phyloP scores from a whole-genome alignment of 805 yeast species.

The Cyberlindnera japonica region DNA sequence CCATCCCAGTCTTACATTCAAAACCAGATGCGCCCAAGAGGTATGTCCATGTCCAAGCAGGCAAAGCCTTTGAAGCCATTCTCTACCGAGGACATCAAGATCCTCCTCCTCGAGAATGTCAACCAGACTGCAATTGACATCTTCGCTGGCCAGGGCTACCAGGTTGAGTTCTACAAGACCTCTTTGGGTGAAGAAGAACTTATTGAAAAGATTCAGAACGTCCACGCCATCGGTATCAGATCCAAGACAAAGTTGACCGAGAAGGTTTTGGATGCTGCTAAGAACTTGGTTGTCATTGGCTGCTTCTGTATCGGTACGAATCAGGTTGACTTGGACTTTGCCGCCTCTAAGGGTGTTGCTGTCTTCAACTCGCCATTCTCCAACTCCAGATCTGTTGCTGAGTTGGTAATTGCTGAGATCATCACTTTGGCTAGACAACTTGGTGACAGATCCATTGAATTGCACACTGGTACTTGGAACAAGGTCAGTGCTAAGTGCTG shows the following conservation, averaged over 20 bases:
- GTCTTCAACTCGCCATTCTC: slow-evolving; percentile 99
- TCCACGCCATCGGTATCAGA: slow-evolving; percentile 97
- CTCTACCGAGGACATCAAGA: slow-evolving; percentile 91
- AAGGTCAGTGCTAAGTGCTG: slow-evolving; percentile 93
- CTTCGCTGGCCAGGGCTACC: slow-evolving; percentile 88
- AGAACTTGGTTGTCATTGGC: slow-evolving; percentile 85
- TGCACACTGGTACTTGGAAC: slow-evolving; percentile 98
- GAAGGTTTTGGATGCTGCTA: slow-evolving; percentile 77
- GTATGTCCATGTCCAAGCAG: slow-evolving; percentile 42
- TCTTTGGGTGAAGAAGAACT: slow-evolving; percentile 90
- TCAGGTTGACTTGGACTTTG: slow-evolving; percentile 90
- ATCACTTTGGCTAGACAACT: slow-evolving; percentile 92
- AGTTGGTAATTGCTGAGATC: slow-evolving; percentile 92
- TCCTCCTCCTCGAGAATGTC: slow-evolving; percentile 86
- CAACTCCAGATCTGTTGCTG: slow-evolving; percentile 97
- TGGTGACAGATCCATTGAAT: slow-evolving; percentile 93
- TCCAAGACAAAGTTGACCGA: slow-evolving; percentile 90
- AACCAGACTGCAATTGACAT: slow-evolving; percentile 88
- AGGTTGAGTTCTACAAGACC: slow-evolving; percentile 88
- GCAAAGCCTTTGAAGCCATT: slow-evolving; percentile 86
- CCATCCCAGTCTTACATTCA: slow-evolving; percentile 69
- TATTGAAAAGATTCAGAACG: slow-evolving; percentile 88
- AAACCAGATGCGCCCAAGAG: slow-evolving; percentile 42
- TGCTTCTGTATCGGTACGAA: slow-evolving; percentile 99
- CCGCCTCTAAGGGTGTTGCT: slow-evolving; percentile 90